Evolutionary conservation across 2,329 filamentous ascomycete species (phyloP), one percentile per base, ranked within the genome.

Genomic region (Berkeleyomyces rouxiae): DNA sequence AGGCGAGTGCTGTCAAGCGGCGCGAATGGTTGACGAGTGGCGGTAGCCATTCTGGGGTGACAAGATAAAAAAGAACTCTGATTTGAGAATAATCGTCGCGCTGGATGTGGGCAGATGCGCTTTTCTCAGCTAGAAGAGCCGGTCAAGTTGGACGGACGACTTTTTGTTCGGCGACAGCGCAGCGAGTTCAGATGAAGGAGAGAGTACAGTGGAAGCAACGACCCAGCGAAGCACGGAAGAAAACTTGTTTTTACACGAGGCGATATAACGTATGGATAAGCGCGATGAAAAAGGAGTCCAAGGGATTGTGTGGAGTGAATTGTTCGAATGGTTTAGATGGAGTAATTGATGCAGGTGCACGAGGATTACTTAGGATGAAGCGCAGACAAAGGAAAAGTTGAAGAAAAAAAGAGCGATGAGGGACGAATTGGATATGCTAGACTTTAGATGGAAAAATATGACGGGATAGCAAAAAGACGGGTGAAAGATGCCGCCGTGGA

Each of bases 1-100:
- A 91, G 78, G 67, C 88, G 82, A 63, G 83, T 76, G 68, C 78
- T 79, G 70, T 88, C 82, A 62, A 91, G 78, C 58, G 85, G 85
- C 70, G 84, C 87, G 72, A 91, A 90, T 4, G 87, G 87, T 74
- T 89, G 86, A 70, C 87, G 82, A 66, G 78, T 75, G 66, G 79
- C 68, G 67, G 79, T 72, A 71, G 81, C 78, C 80, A 84, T 83
- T 69, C 69, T 70, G 60, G 31, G 44, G 42, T 46, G 40, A 23
- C 39, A 46, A 36, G 33, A 58, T 23, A 23, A 49, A 47, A 31
- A 37, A 13, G 51, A 13, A 53, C 23, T 23, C 2, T 23, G 23
- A 23, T 23, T 23, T 23, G 23, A 23, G 23, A 23, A 23, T 23
- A 23, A 23, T 23, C 2, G 23, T 23, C 23, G 31, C 33, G 49